phyloP scores from a whole-genome alignment of 1,284 basidiomycete species.

The Golubevia pallescens region DNA sequence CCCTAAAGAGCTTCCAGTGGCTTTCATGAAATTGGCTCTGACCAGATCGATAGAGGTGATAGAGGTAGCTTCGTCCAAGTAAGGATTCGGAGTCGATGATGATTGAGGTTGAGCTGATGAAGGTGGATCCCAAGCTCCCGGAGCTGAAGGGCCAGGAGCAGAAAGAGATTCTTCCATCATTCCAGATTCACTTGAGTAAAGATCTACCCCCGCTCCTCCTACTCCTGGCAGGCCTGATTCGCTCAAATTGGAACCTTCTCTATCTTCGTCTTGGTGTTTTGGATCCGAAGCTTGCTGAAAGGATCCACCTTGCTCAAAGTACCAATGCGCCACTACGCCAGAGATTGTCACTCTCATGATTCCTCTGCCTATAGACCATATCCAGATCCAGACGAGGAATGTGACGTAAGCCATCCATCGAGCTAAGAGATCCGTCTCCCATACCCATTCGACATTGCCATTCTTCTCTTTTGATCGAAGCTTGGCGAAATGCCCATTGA shows the following conservation, averaged over 20 bases:
- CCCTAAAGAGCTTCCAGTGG: constrained; percentile 46
- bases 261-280: too few species aligned
- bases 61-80: too few species aligned
- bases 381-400: constrained; percentile 49
- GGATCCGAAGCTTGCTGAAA: not conserved
- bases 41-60: constrained; percentile 29
- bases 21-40: constrained; percentile 40
- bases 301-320: constrained; percentile 23
- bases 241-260: too few species aligned
- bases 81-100: too few species aligned
- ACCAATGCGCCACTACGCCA: constrained; percentile 52
- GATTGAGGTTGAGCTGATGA: too few species aligned
- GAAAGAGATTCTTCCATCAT: too few species aligned
- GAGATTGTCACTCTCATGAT: constrained; percentile 52
- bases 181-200: too few species aligned
- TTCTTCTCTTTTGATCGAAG: constrained; percentile 12
- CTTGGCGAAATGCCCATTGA: constrained; percentile 43
- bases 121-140: too few species aligned
- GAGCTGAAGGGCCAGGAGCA: too few species aligned
- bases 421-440: constrained; percentile 43
- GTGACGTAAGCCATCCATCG: constrained; percentile 47
- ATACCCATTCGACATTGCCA: constrained; percentile 16
- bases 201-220: too few species aligned
- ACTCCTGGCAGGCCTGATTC: too few species aligned
- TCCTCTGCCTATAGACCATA: constrained; percentile 47